Base-by-base conservation (phyloP, 352 stramenopile genomes). In the Pythium dissimile region DNA sequence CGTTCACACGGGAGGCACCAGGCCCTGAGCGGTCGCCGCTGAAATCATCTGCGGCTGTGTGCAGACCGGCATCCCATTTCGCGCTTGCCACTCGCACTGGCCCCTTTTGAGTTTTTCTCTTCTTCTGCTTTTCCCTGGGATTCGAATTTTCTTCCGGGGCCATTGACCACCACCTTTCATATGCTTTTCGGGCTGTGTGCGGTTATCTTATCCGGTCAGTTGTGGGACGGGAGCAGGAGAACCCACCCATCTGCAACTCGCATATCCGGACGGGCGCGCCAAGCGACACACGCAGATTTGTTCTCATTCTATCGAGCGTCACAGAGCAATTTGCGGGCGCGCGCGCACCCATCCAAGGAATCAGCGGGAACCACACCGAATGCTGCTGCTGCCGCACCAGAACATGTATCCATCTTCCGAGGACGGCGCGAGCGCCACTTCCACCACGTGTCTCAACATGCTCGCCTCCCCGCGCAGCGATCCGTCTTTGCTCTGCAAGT, bases 401-500 rank as follows among this genome's bases (percentile, higher is more conserved):
- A 24, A 52, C 32, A 45, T 44, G 37, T 56, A 53, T 35, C 50
- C 52, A 59, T 42, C 52, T 13, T 37, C 39, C 8, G 38, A 44
- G 18, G 53, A 62, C 42, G 47, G 54, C 37, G 38, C 44, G 12
- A 12, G n/a, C n/a, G n/a, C n/a, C n/a, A n/a, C n/a, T n/a, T n/a
- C n/a, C n/a, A n/a, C 59, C 16, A 30, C 49, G 5, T 59, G 58
- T 51, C 58, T 66, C 31, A 66, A 63, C 42, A 54, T 51, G 39
- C 55, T 77, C 18, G 71, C 69, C 38, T 73, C 64, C 11, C 69
- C 76, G n/a, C 61, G 78, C 39, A 79, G 70, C 47, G 55, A 71
- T 42, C 66, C 77, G 5, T 62, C 69, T 26, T 67, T 88, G 35
- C 68, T 86, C 16, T 94, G 85, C 71, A 90, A 89, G 62, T 94